Evolutionary conservation across 1,284 basidiomycete genomes (phyloP).

Genomic region (Microbotryum lychnidis-dioicae): DNA sequence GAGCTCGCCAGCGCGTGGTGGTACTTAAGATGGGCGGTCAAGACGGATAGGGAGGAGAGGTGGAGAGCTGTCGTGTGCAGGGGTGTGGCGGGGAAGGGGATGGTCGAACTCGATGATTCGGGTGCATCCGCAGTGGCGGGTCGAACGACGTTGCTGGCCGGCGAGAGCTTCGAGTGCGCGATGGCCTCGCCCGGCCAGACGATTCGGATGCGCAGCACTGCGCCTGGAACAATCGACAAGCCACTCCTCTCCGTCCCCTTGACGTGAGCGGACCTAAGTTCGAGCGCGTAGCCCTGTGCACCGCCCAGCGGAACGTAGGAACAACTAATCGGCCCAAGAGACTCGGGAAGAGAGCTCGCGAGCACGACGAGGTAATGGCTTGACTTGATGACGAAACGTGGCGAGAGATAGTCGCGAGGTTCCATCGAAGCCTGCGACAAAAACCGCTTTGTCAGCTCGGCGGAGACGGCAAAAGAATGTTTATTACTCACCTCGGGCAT

Average conservation of each 20-base stretch:
- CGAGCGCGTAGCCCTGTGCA: slow-evolving; percentile 59
- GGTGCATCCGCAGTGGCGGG: slow-evolving; percentile 51
- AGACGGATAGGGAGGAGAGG: slow-evolving; percentile 37
- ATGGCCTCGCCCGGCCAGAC: slow-evolving; percentile 42
- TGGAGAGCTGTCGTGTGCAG: slow-evolving; percentile 38
- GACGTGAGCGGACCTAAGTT: slow-evolving; percentile 51
- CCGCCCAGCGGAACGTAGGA: slow-evolving; percentile 41
- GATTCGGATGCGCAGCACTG: slow-evolving; percentile 21
- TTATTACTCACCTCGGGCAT: slow-evolving; percentile 65
- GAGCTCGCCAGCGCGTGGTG: slow-evolving; percentile 36
- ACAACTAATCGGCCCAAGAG: slow-evolving; percentile 14
- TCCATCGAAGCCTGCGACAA: slow-evolving; percentile 62
- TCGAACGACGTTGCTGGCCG: slow-evolving; percentile 49
- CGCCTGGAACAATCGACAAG: slow-evolving; percentile 17
- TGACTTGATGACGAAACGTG: slow-evolving; percentile 85
- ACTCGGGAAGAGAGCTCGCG: slow-evolving; percentile 52
- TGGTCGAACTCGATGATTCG: slow-evolving; percentile 19
- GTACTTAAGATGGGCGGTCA: slow-evolving; percentile 39
- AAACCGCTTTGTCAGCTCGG: background rate
- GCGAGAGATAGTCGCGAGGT: slow-evolving; percentile 87
- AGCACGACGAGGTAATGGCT: slow-evolving; percentile 82
- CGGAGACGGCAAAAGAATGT: background rate
- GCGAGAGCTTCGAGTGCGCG: slow-evolving; percentile 59
- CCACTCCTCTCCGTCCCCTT: slow-evolving; percentile 44
- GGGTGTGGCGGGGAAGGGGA: slow-evolving; percentile 26